phyloP scores from a whole-genome alignment of 352 stramenopile species.

The Globisporangium nodosum region DNA sequence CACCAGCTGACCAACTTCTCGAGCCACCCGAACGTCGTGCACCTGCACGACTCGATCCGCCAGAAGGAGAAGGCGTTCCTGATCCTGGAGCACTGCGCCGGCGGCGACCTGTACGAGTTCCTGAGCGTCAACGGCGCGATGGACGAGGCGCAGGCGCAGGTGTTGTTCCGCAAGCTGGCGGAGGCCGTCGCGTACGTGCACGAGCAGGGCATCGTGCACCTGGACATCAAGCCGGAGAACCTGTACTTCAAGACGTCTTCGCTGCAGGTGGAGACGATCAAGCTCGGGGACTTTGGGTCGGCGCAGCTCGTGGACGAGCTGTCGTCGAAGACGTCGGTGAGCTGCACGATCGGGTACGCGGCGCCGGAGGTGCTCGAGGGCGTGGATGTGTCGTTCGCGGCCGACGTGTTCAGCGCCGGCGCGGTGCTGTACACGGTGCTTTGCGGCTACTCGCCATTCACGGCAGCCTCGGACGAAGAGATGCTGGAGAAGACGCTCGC shows the following conservation, averaged over 20 bases:
- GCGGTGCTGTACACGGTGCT: slow-evolving; percentile 67
- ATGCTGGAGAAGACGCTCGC: slow-evolving; percentile 42
- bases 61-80: slow-evolving; percentile 64
- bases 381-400: slow-evolving; percentile 44
- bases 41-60: slow-evolving; percentile 54
- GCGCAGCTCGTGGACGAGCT: slow-evolving; percentile 37
- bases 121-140: slow-evolving; percentile 48
- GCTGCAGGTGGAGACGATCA: slow-evolving; percentile 42
- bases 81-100: slow-evolving; percentile 54
- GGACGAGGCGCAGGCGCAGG: slow-evolving; percentile 39
- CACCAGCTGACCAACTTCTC: slow-evolving; percentile 67
- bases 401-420: slow-evolving; percentile 73
- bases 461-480: slow-evolving; percentile 49
- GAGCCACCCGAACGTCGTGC: slow-evolving; percentile 59
- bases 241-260: slow-evolving; percentile 60
- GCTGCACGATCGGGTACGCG: slow-evolving; percentile 72
- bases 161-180: slow-evolving; percentile 46
- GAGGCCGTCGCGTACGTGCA: slow-evolving; percentile 51
- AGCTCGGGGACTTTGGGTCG: slow-evolving; percentile 70
- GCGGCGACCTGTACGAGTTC: slow-evolving; percentile 58
- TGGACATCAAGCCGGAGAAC: slow-evolving; percentile 83
- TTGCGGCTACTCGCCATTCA: slow-evolving; percentile 63
- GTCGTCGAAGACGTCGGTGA: slow-evolving; percentile 33
- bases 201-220: slow-evolving; percentile 51
- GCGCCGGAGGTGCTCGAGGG: slow-evolving; percentile 60